A percentile compares a stretch with the other conserved stretches of the same genome.
These are phyloP conservation scores for Aureobasidium sp. DNA, from an alignment of 2,329 filamentous ascomycete species.

Conservation along the genomic window DNA sequence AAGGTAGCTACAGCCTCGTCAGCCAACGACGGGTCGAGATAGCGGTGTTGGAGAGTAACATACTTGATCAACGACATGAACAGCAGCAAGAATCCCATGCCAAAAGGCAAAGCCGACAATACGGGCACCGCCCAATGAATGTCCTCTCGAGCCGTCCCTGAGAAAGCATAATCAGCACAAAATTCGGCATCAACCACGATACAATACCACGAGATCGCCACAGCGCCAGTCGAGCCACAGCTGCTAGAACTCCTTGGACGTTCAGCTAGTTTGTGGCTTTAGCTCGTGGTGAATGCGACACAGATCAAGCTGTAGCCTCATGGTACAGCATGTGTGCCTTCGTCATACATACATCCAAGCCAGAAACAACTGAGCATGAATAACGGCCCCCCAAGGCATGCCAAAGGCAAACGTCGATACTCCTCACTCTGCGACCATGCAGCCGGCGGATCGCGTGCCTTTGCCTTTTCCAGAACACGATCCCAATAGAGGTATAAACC, in stretches of 20 bases:
- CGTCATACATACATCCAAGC: neutral
- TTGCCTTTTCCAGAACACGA: conserved; percentile 48
- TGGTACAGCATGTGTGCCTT: neutral
- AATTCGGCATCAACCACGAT: neutral
- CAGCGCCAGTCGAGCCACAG: conserved; percentile 30
- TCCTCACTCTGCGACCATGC: conserved; percentile 58
- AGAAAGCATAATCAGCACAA: conserved; percentile 19
- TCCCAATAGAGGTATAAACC: conserved; percentile 62
- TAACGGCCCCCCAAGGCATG: conserved; percentile 62
- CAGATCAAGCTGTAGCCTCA: neutral
- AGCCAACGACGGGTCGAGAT: conserved; percentile 29
- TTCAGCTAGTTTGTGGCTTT: neutral
- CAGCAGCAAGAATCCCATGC: conserved; percentile 42
- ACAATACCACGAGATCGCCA: conserved; percentile 24
- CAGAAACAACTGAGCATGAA: conserved; percentile 28
- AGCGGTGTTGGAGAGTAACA: conserved; percentile 34
- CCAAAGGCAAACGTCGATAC: conserved; percentile 63
- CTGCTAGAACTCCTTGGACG: neutral
- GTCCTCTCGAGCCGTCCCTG: conserved; percentile 33
- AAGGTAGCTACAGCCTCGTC: conserved; percentile 39
- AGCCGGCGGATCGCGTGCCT: conserved; percentile 33
- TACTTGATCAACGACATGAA: conserved; percentile 49
- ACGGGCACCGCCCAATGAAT: conserved; percentile 41
- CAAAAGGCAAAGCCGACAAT: conserved; percentile 37
- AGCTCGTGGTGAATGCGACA: neutral